Evolutionary conservation across 805 yeast species (phyloP).

Genomic region (Candida mattraensis): DNA sequence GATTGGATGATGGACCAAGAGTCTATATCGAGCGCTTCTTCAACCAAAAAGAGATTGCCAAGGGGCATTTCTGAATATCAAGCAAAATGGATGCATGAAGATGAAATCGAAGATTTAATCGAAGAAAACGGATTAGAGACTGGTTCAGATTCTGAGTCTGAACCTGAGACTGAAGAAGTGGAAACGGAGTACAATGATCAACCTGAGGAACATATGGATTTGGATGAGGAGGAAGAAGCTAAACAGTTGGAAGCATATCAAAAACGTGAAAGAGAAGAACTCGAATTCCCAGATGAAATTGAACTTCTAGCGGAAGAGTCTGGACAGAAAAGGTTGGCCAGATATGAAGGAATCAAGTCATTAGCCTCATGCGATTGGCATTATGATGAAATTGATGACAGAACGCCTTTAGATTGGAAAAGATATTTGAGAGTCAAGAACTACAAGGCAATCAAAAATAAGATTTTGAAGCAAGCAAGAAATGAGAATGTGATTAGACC

Average conservation of each 20-base stretch:
- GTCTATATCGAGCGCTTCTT: slow-evolving; percentile 25
- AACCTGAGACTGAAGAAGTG: slow-evolving; percentile 36
- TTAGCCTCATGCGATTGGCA: slow-evolving; percentile 85
- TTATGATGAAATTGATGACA: slow-evolving; percentile 74
- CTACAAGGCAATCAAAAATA: slow-evolving; percentile 73
- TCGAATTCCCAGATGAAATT: slow-evolving; percentile 93
- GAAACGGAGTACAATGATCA: slow-evolving; percentile 40
- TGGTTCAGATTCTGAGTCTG: slow-evolving; percentile 33
- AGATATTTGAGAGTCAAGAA: slow-evolving; percentile 72
- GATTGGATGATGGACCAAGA: slow-evolving; percentile 32
- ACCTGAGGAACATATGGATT: slow-evolving; percentile 67
- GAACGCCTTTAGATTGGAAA: slow-evolving; percentile 72
- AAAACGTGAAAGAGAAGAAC: slow-evolving; percentile 72
- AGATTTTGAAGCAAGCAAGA: slow-evolving; percentile 58
- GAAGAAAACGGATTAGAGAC: slow-evolving; percentile 45
- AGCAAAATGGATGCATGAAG: slow-evolving; percentile 72
- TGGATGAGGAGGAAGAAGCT: slow-evolving; percentile 80
- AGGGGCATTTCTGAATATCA: slow-evolving; percentile 77
- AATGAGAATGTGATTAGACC: slow-evolving; percentile 48
- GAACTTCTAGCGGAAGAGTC: slow-evolving; percentile 77
- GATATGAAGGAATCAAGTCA: slow-evolving; percentile 87
- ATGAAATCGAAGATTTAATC: slow-evolving; percentile 43
- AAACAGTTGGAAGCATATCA: slow-evolving; percentile 72
- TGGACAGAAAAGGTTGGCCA: slow-evolving; percentile 69
- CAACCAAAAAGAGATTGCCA: slow-evolving; percentile 48